phyloP scores from a whole-genome alignment of 2,329 filamentous ascomycete species.

The Sclerotinia borealis region DNA sequence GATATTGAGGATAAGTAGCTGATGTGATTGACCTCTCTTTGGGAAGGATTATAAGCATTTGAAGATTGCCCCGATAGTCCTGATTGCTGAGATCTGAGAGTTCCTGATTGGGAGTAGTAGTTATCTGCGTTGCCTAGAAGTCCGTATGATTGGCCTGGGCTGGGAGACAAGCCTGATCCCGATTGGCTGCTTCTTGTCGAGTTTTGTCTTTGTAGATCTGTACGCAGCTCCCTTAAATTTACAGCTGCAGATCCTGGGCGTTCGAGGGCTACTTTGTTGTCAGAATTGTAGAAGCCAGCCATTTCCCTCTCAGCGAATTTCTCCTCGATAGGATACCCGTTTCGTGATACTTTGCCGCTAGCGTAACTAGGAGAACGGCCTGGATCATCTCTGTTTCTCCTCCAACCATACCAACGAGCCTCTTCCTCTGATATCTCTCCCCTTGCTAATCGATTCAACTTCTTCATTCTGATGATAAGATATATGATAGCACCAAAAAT shows the following conservation, averaged over 20 bases:
- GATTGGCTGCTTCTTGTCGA: constrained; percentile 1
- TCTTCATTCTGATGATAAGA: constrained; percentile 24
- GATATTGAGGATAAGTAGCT: constrained; percentile 53
- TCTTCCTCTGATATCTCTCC: constrained; percentile 21
- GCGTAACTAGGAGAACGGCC: constrained; percentile 12
- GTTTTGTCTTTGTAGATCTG: constrained; percentile 7
- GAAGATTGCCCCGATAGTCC: constrained; percentile 20
- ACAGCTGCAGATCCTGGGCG: constrained; percentile 4
- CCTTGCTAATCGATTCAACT: constrained; percentile 21
- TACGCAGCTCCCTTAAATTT: not conserved
- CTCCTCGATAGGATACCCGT: constrained; percentile 4
- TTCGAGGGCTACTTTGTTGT: not conserved
- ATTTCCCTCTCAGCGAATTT: constrained; percentile 5
- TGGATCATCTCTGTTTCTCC: constrained; percentile 15
- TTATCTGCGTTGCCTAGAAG: not conserved
- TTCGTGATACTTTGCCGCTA: not conserved
- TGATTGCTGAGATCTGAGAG: constrained; percentile 8
- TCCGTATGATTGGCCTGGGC: not conserved
- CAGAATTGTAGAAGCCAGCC: not conserved
- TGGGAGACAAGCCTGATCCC: not conserved
- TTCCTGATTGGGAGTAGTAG: constrained; percentile 10
- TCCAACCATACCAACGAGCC: constrained; percentile 25
- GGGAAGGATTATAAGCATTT: constrained; percentile 22
- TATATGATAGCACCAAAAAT: constrained; percentile 25
- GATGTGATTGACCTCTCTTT: constrained; percentile 24